Evolutionary conservation across 192 early-diverging fungal genomes (phyloP).

Genomic region (Podila clonocystis): DNA sequence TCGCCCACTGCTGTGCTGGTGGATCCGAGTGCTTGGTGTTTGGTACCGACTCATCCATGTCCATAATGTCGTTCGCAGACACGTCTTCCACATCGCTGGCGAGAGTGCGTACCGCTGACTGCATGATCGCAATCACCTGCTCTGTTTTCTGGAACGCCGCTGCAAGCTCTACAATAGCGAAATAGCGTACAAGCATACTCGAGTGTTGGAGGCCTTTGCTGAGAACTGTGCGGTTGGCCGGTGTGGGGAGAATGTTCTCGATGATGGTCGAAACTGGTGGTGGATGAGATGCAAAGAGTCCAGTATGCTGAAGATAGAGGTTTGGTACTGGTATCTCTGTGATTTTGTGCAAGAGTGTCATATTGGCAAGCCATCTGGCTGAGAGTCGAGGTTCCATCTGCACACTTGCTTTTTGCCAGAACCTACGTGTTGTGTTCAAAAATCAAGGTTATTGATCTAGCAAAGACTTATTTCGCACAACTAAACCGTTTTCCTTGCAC

Average conservation of each 20-base stretch:
- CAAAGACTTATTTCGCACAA: background rate
- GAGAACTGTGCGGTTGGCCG: slow-evolving; percentile 59
- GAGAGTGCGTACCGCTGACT: slow-evolving; percentile 25
- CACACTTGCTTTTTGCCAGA: slow-evolving; percentile 66
- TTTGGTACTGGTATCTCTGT: slow-evolving; percentile 74
- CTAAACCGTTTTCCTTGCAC: background rate
- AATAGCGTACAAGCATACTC: slow-evolving; percentile 71
- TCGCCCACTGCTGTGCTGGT: slow-evolving; percentile 29
- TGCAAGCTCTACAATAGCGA: slow-evolving; percentile 63
- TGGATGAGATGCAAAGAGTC: slow-evolving; percentile 57
- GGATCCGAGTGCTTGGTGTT: slow-evolving; percentile 11
- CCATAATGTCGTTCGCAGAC: background rate
- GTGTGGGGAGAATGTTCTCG: slow-evolving; percentile 76
- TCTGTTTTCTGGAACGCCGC: slow-evolving; percentile 71
- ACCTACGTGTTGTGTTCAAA: slow-evolving; percentile 48
- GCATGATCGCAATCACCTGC: slow-evolving; percentile 50
- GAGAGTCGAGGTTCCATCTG: slow-evolving; percentile 81
- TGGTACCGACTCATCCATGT: background rate
- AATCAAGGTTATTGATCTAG: background rate
- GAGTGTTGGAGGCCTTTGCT: slow-evolving; percentile 74
- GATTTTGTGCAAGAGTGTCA: slow-evolving; percentile 76
- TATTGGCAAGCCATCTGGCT: slow-evolving; percentile 79
- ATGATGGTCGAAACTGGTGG: slow-evolving; percentile 66
- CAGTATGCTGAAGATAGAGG: slow-evolving; percentile 54
- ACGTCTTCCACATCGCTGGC: slow-evolving; percentile 25